A percentile compares a stretch with the other conserved stretches of the same genome.
phyloP scores from a whole-genome alignment of 1,139 yeast genomes.

The Suhomyces yuchorum region DNA sequence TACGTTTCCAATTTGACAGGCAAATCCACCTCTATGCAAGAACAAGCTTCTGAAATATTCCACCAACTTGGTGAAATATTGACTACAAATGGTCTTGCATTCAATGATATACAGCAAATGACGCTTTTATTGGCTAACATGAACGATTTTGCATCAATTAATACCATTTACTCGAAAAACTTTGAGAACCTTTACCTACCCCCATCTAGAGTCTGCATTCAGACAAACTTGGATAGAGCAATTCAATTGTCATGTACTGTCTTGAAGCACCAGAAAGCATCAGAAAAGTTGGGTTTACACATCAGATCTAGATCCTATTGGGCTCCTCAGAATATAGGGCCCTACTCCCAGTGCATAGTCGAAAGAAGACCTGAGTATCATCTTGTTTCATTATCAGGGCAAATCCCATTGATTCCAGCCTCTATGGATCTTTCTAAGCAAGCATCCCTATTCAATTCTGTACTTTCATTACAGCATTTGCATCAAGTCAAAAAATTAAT shows the following conservation, averaged over 20 bases:
- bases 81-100: conserved; percentile 24
- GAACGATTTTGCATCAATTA: conserved; percentile 61
- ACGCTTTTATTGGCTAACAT: conserved; percentile 65
- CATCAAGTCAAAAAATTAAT: conserved; percentile 62
- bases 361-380: conserved; percentile 39
- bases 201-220: conserved; percentile 86
- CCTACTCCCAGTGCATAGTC: conserved; percentile 83
- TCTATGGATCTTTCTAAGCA: conserved; percentile 53
- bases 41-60: conserved; percentile 54
- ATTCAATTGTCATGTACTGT: conserved; percentile 64
- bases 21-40: conserved; percentile 28
- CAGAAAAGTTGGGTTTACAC: conserved; percentile 67
- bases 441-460: conserved; percentile 29
- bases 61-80: conserved; percentile 39
- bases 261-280: conserved; percentile 27
- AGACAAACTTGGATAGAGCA: conserved; percentile 49
- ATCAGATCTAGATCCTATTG: conserved; percentile 91
- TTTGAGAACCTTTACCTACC: conserved; percentile 66
- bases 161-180: conserved; percentile 54
- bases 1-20: conserved; percentile 56
- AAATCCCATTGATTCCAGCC: conserved; percentile 80
- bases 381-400: conserved; percentile 79
- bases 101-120: conserved; percentile 55
- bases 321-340: conserved; percentile 99
- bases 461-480: conserved; percentile 73